Percentiles rank a stretch among this genome's conserved stretches.
These are phyloP conservation scores for Candida berthetii DNA, from an alignment of 805 yeast species.

Conservation along the genomic window DNA sequence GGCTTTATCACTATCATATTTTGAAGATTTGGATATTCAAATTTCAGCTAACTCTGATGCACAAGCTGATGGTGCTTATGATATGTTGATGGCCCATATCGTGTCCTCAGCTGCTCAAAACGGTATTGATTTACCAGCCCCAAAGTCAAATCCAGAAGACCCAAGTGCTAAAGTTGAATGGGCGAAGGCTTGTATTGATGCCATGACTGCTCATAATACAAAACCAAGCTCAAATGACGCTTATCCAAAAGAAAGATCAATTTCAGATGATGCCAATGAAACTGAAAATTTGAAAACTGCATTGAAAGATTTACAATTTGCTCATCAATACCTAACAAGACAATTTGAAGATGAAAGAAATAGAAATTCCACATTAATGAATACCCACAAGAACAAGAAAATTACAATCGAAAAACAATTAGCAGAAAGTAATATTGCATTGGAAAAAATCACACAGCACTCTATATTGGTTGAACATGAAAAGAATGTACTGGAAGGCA, in stretches of 20 bases:
- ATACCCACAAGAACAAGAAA: constrained; percentile 45
- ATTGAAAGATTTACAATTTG: constrained; percentile 60
- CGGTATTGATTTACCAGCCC: constrained; percentile 14
- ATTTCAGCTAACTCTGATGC: background rate
- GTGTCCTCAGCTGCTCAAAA: constrained; percentile 20
- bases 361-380: constrained; percentile 45
- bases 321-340: constrained; percentile 61
- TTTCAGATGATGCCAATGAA: constrained; percentile 3
- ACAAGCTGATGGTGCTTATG: constrained; percentile 11
- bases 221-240: background rate
- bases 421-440: constrained; percentile 27
- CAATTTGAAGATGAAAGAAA: constrained; percentile 64
- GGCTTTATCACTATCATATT: constrained; percentile 14
- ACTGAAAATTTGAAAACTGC: constrained; percentile 43
- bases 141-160: constrained; percentile 6
- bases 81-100: constrained; percentile 15
- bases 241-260: background rate
- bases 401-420: constrained; percentile 45
- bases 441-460: constrained; percentile 30
- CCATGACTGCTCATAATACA: constrained; percentile 2
- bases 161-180: constrained; percentile 10
- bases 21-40: constrained; percentile 13
- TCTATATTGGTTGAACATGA: constrained; percentile 28
- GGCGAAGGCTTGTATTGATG: constrained; percentile 19
- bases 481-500: constrained; percentile 24